Conservation (phyloP, 2,329 filamentous ascomycete species). For the Colletotrichum theobromicola region DNA sequence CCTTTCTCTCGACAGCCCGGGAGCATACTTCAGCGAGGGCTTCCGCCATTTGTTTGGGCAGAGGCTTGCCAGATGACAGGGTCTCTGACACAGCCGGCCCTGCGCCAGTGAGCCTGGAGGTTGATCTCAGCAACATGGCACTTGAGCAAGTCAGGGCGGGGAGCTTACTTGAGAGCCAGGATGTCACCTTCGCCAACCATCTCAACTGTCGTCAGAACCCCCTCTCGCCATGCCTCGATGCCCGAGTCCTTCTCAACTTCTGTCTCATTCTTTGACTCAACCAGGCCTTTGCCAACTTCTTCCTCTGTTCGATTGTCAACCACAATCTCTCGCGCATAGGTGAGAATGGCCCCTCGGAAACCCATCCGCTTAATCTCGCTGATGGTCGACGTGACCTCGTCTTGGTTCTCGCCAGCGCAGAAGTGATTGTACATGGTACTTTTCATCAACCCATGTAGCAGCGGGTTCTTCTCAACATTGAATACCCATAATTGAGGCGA, state of each 20-base stretch:
- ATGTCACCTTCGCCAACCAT: conserved; percentile 71
- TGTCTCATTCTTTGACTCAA: conserved; percentile 52
- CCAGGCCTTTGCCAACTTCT: conserved; percentile 46
- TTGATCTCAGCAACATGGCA: neutral
- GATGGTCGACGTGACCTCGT: conserved; percentile 72
- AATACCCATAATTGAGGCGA: conserved; percentile 35
- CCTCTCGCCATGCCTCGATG: conserved; percentile 73
- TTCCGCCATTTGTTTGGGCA: conserved; percentile 66
- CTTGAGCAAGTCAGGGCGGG: neutral
- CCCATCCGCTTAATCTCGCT: conserved; percentile 73
- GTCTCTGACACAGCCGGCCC: conserved; percentile 75
- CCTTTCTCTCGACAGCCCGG: conserved; percentile 70
- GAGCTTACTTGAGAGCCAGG: conserved; percentile 64
- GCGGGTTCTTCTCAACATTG: conserved; percentile 75
- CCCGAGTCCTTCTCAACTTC: conserved; percentile 55
- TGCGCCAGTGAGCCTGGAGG: conserved; percentile 76
- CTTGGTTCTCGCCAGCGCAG: conserved; percentile 78
- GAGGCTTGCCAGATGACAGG: conserved; percentile 66
- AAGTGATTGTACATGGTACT: conserved; percentile 90
- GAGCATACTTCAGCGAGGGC: conserved; percentile 81
- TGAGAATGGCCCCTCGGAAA: conserved; percentile 82
- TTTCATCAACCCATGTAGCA: conserved; percentile 74
- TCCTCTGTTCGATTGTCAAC: conserved; percentile 59
- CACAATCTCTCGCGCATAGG: conserved; percentile 84
- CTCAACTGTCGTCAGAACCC: conserved; percentile 75